Conservation (phyloP, 2,329 filamentous ascomycete genomes). For the Botrytis byssoidea region DNA sequence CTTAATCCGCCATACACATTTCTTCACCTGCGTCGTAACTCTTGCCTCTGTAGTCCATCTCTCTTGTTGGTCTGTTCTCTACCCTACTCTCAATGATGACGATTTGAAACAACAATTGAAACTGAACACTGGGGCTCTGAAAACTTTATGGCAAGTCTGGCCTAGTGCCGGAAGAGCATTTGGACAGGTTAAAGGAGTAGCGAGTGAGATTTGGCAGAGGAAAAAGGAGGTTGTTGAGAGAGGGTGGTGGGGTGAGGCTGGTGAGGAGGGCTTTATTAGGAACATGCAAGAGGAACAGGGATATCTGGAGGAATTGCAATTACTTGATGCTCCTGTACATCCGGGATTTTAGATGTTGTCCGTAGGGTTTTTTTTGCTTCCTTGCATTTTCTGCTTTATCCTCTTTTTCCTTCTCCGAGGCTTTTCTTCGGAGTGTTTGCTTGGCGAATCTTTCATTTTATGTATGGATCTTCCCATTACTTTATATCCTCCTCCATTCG, state of each 20-base stretch:
- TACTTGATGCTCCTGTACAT: conserved; percentile 24
- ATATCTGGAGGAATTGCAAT: conserved; percentile 37
- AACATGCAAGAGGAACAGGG: conserved; percentile 37
- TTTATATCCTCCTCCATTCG: neutral
- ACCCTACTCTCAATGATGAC: conserved; percentile 50
- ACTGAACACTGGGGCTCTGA: conserved; percentile 57
- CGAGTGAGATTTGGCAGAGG: conserved; percentile 63
- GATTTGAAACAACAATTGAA: conserved; percentile 72
- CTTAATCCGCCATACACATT: conserved; percentile 73
- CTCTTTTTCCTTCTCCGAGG: neutral
- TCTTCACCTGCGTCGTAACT: conserved; percentile 79
- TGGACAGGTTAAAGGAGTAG: conserved; percentile 72
- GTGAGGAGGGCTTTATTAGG: conserved; percentile 37
- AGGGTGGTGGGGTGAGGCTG: conserved; percentile 34
- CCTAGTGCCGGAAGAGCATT: conserved; percentile 58
- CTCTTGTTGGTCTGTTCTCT: conserved; percentile 64
- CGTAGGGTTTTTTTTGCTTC: neutral
- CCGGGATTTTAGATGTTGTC: neutral
- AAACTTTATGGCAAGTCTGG: conserved; percentile 36
- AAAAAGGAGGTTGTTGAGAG: conserved; percentile 37
- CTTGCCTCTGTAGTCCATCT: conserved; percentile 79
- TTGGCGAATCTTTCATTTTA: neutral
- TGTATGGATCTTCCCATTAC: neutral
- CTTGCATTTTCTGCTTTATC: neutral
- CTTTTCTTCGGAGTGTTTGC: neutral